Percentiles rank a stretch among this genome's conserved stretches.
These are phyloP conservation scores for Phoenix roebelenii DNA, from an alignment of 176 grass and related monocot species.

Conservation along the genomic window DNA sequence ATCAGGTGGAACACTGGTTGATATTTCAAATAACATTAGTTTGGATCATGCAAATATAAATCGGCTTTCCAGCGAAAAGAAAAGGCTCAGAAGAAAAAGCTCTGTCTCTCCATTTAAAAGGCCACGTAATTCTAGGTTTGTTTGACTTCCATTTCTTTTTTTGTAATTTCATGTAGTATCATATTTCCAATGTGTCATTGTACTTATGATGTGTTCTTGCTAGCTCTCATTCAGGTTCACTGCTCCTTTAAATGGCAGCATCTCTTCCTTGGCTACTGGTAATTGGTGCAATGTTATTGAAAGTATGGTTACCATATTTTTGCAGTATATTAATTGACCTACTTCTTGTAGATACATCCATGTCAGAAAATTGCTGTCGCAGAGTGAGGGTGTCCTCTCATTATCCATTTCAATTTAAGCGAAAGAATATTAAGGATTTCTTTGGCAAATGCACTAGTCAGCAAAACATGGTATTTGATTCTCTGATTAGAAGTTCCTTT, in stretches of 20 bases:
- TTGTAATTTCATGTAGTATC: too few species aligned
- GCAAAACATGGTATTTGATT: constrained; percentile 35
- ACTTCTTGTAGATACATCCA: constrained; percentile 50
- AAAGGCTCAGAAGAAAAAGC: constrained; percentile 47
- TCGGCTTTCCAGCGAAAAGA: constrained; percentile 34
- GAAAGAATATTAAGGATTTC: constrained; percentile 56
- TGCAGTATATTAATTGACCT: constrained; percentile 22
- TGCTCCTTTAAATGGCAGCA: constrained; percentile 55
- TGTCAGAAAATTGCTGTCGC: constrained; percentile 34
- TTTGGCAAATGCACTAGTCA: constrained; percentile 45
- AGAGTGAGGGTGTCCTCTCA: constrained; percentile 34
- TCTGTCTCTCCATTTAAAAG: constrained; percentile 72
- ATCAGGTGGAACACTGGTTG: constrained; percentile 35
- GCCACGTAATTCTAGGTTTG: constrained; percentile 72
- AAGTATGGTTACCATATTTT: neutral
- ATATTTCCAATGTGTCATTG: constrained; percentile 4
- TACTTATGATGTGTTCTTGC: constrained; percentile 38
- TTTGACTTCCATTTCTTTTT: constrained; percentile 10
- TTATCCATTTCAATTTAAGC: constrained; percentile 70
- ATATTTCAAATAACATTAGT: constrained; percentile 43
- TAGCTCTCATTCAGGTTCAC: constrained; percentile 62
- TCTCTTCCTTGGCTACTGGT: constrained; percentile 35
- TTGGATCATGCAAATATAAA: constrained; percentile 28
- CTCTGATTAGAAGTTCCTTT: constrained; percentile 12
- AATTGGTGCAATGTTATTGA: constrained; percentile 21